These are phyloP conservation scores for Fusarium chuoi DNA, from an alignment of 2,329 filamentous ascomycete species.

Conservation along the genomic window DNA sequence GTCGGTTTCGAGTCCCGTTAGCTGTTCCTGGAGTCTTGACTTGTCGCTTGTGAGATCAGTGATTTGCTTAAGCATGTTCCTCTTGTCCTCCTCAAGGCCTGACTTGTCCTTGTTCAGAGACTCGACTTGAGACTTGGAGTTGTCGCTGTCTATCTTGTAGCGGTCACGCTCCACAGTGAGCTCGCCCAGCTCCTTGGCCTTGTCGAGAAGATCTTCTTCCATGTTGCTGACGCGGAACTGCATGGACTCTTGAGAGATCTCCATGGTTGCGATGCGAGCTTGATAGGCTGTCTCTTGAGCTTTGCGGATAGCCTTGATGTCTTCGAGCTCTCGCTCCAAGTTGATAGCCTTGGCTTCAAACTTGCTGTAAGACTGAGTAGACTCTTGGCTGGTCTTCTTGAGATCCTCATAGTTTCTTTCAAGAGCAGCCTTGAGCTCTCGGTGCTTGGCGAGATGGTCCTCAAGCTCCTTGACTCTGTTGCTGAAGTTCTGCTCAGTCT, in stretches of 20 bases:
- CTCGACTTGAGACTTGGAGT: constrained; percentile 34
- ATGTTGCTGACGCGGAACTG: constrained; percentile 40
- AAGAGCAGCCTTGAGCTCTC: constrained; percentile 41
- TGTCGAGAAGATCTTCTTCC: constrained; percentile 39
- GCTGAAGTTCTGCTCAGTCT: constrained; percentile 35
- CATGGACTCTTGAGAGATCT: constrained; percentile 44
- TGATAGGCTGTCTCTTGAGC: constrained; percentile 41
- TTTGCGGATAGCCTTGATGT: constrained; percentile 41
- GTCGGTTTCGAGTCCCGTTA: constrained; percentile 36
- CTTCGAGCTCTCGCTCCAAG: constrained; percentile 41
- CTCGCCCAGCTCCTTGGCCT: constrained; percentile 38
- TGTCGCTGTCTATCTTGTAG: constrained; percentile 32
- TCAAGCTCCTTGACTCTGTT: constrained; percentile 44
- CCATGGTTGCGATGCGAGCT: constrained; percentile 41
- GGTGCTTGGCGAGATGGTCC: constrained; percentile 39
- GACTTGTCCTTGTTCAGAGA: constrained; percentile 34
- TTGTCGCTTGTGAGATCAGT: constrained; percentile 30
- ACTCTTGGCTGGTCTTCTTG: constrained; percentile 35
- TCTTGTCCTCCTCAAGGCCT: constrained; percentile 41
- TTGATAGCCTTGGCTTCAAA: constrained; percentile 43
- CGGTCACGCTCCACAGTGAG: constrained; percentile 40
- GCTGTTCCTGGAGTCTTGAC: constrained; percentile 29
- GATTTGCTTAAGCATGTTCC: constrained; percentile 29
- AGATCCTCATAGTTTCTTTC: constrained; percentile 43
- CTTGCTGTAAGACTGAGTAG: constrained; percentile 16